Evolutionary conservation across 202 grass and related monocot genomes (phyloP).

Genomic region (Digitaria exilis): DNA sequence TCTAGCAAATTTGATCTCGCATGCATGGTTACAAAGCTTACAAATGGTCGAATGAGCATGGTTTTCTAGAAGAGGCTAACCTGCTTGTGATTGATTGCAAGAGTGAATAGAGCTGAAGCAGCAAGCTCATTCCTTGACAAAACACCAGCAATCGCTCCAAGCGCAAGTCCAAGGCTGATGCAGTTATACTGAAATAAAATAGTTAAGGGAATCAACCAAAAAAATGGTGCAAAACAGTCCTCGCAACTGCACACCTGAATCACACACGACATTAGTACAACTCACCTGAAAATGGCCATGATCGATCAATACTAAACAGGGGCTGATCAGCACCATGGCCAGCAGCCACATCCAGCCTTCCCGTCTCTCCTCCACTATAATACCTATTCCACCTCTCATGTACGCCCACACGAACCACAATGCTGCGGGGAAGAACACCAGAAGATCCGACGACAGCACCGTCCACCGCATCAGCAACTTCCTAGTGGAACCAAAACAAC

Average conservation of each 20-base stretch:
- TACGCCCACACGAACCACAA: slow-evolving; percentile 77
- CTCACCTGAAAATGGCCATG: slow-evolving; percentile 90
- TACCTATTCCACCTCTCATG: slow-evolving; percentile 26
- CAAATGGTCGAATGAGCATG: not conserved
- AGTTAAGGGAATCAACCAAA: slow-evolving; percentile 10
- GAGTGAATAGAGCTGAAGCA: slow-evolving; percentile 78
- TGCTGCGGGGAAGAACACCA: slow-evolving; percentile 69
- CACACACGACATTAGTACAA: not conserved
- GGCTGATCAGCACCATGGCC: slow-evolving; percentile 75
- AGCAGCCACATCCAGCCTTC: slow-evolving; percentile 74
- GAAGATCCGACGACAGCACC: slow-evolving; percentile 80
- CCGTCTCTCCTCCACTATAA: slow-evolving; percentile 8
- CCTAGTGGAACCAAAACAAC: slow-evolving; percentile 47
- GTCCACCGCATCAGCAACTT: slow-evolving; percentile 93
- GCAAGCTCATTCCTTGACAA: slow-evolving; percentile 60
- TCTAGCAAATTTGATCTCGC: not conserved
- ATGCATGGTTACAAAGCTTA: slow-evolving; percentile 25
- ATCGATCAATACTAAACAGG: slow-evolving; percentile 80
- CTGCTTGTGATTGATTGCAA: slow-evolving; percentile 93
- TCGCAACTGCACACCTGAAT: not conserved
- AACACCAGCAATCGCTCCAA: slow-evolving; percentile 71
- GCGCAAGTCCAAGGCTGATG: slow-evolving; percentile 86
- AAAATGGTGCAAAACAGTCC: not conserved
- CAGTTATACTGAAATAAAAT: slow-evolving; percentile 76
- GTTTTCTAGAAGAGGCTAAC: slow-evolving; percentile 41